Percentiles rank a stretch among this genome's conserved stretches.
These are phyloP conservation scores for Ascochyta viciae-villosae DNA, from an alignment of 2,329 filamentous ascomycete species.

Conservation along the genomic window DNA sequence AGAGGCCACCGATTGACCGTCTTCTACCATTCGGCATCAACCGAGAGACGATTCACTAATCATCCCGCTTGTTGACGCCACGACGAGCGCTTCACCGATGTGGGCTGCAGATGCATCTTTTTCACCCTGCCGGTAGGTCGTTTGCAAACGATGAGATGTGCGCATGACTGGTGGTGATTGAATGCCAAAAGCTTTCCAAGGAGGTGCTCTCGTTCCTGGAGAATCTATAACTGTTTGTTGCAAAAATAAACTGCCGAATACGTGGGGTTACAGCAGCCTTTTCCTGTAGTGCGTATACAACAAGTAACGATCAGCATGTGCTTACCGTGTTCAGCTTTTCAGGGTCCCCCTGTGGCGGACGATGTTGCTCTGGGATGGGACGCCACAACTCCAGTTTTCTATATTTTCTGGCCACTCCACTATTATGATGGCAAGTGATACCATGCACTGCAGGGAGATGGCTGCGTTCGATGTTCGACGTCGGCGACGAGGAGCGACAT, in stretches of 20 bases:
- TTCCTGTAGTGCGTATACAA: conserved; percentile 2
- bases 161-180: not conserved
- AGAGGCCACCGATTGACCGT: not conserved
- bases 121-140: not conserved
- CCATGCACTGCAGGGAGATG: conserved; percentile 28
- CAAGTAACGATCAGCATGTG: conserved; percentile 15
- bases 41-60: conserved; percentile 1
- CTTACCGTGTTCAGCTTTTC: conserved; percentile 22
- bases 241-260: conserved; percentile 13
- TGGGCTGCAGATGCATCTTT: not conserved
- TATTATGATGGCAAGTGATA: conserved; percentile 19
- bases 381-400: conserved; percentile 29
- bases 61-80: conserved; percentile 3
- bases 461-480: conserved; percentile 15
- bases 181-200: not conserved
- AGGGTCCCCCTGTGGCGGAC: conserved; percentile 27
- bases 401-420: conserved; percentile 24
- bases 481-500: conserved; percentile 16
- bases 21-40: conserved; percentile 6
- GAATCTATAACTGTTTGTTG: not conserved
- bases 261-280: conserved; percentile 10
- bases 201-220: not conserved
- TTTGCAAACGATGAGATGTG: not conserved
- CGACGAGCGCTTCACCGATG: conserved; percentile 1
- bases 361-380: conserved; percentile 33